These are phyloP conservation scores for Rhodosporidiobolus odoratus DNA, from an alignment of 768 basidiomycete species.

Conservation along the genomic window DNA sequence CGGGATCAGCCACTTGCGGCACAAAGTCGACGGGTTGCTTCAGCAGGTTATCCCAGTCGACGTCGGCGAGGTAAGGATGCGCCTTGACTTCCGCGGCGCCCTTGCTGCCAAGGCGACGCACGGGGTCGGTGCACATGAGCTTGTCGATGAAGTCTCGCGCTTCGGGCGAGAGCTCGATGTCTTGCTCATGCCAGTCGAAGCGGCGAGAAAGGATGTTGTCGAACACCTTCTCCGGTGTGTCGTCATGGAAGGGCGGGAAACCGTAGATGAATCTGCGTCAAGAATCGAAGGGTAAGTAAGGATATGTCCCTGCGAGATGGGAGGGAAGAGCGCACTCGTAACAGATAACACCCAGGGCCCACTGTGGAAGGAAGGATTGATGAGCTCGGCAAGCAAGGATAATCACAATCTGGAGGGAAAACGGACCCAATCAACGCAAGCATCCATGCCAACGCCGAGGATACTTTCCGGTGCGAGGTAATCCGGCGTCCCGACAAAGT, in stretches of 20 bases:
- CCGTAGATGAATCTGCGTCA: conserved; percentile 68
- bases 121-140: conserved; percentile 74
- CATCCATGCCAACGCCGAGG: conserved; percentile 88
- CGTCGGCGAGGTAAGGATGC: conserved; percentile 81
- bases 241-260: conserved; percentile 94
- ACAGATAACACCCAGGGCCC: conserved; percentile 96
- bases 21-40: conserved; percentile 57
- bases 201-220: conserved; percentile 94
- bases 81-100: conserved; percentile 89
- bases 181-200: conserved; percentile 90
- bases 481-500: conserved; percentile 96
- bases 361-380: conserved; percentile 54
- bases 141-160: conserved; percentile 84
- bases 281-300: background rate
- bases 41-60: conserved; percentile 90
- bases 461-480: conserved; percentile 88
- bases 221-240: conserved; percentile 93
- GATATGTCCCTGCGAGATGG: background rate
- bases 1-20: conserved; percentile 87
- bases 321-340: conserved; percentile 61
- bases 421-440: conserved; percentile 94
- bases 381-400: conserved; percentile 11
- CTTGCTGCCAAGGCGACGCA: conserved; percentile 69
- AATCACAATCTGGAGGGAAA: conserved; percentile 18
- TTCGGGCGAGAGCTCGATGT: conserved; percentile 58